phyloP scores from a whole-genome alignment of 2,329 filamentous ascomycete species.

The Lasiodiplodia sp. region DNA sequence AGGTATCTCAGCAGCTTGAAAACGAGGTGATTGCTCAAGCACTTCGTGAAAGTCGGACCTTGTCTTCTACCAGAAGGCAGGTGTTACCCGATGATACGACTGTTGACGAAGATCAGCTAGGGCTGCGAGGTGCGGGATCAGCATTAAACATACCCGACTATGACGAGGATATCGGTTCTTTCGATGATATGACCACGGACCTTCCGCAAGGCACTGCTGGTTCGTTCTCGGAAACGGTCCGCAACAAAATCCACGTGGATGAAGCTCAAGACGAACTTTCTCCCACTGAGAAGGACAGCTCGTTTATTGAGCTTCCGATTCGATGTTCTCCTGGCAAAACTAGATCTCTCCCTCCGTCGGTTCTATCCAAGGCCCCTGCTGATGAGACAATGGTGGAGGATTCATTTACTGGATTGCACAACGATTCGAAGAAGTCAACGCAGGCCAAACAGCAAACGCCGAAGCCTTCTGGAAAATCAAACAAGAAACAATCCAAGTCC shows the following conservation, averaged over 20 bases:
- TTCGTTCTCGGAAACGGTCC: not conserved
- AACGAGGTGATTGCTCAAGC: slow-evolving; percentile 27
- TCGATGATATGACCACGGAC: slow-evolving; percentile 13
- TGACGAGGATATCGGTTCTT: slow-evolving; percentile 8
- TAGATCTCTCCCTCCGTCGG: not conserved
- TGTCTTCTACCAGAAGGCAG: not conserved
- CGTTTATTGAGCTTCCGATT: slow-evolving; percentile 3
- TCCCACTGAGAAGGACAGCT: slow-evolving; percentile 13
- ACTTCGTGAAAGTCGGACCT: not conserved
- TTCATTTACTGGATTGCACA: not conserved
- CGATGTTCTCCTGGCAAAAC: slow-evolving; percentile 1
- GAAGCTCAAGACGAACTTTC: not conserved
- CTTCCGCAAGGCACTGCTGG: slow-evolving; percentile 24
- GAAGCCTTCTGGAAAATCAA: not conserved
- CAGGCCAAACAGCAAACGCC: not conserved
- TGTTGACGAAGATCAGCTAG: not conserved
- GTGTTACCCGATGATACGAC: not conserved
- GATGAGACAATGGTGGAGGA: slow-evolving; percentile 18
- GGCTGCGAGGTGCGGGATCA: not conserved
- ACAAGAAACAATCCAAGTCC: not conserved
- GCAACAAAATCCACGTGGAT: not conserved
- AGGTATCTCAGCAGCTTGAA: slow-evolving; percentile 21
- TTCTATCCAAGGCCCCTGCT: not conserved
- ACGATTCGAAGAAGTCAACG: not conserved
- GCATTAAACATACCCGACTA: not conserved